A percentile compares a stretch with the other conserved stretches of the same genome.
phyloP scores from a whole-genome alignment of 2,329 filamentous ascomycete genomes.

The Alternaria sp. region DNA sequence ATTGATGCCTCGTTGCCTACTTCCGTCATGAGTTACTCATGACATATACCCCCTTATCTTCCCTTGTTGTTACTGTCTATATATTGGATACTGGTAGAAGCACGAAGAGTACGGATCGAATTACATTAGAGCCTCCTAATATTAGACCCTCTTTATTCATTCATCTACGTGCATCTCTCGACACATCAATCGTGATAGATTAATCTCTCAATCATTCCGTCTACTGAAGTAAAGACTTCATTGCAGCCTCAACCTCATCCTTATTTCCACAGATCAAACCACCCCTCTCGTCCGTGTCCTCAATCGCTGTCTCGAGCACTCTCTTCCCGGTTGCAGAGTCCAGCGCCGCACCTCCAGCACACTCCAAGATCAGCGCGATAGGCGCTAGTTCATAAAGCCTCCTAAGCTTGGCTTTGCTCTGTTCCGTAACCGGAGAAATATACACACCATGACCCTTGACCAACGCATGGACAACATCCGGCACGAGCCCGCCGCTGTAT shows the following conservation, averaged over 20 bases:
- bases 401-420: conserved; percentile 63
- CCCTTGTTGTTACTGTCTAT: not conserved
- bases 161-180: not conserved
- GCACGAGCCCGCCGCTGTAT: conserved; percentile 67
- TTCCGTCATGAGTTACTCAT: not conserved
- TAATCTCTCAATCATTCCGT: not conserved
- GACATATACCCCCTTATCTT: not conserved
- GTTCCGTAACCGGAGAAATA: conserved; percentile 61
- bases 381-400: conserved; percentile 66
- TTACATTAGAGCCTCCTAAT: not conserved
- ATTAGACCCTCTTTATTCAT: not conserved
- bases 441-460: conserved; percentile 69
- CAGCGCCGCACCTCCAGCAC: conserved; percentile 63
- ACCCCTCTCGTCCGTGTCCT: conserved; percentile 40
- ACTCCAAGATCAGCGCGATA: conserved; percentile 66
- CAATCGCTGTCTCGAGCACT: conserved; percentile 27
- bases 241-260: conserved; percentile 36
- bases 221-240: conserved; percentile 1
- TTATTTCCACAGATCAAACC: conserved; percentile 41
- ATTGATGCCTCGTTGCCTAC: not conserved
- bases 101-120: not conserved
- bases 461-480: conserved; percentile 65
- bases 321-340: conserved; percentile 51
- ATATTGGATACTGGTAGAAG: not conserved
- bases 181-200: not conserved